phyloP scores from a whole-genome alignment of 495 filamentous ascomycete genomes.

The Neurospora sp. region DNA sequence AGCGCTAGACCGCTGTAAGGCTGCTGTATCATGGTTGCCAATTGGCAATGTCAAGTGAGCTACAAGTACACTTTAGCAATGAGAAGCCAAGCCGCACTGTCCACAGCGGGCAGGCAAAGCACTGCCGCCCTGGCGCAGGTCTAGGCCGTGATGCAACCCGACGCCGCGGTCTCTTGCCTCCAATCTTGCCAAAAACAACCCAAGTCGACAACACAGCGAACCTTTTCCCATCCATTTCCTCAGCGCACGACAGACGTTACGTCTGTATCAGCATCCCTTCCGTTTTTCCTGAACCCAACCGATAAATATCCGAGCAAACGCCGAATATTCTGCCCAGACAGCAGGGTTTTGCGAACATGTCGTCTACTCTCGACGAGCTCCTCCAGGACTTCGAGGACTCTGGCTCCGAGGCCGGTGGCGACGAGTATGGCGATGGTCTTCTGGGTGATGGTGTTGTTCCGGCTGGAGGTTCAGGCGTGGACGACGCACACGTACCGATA shows the following conservation, averaged over 20 bases:
- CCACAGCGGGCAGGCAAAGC: neutral
- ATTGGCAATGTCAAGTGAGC: neutral
- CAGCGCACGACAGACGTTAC: neutral
- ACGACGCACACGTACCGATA: constrained; percentile 30
- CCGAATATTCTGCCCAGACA: neutral
- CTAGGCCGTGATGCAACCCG: neutral
- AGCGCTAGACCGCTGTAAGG: neutral
- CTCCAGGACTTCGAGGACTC: constrained; percentile 84
- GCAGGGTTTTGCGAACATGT: constrained; percentile 39
- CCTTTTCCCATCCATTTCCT: neutral
- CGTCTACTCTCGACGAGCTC: constrained; percentile 71
- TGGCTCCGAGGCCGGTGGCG: constrained; percentile 48
- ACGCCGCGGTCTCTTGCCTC: neutral
- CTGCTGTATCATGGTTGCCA: neutral
- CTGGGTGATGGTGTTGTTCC: constrained; percentile 16
- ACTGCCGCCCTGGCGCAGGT: neutral
- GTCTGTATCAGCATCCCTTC: neutral
- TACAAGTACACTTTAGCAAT: neutral
- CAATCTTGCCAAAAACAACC: neutral
- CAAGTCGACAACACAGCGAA: neutral
- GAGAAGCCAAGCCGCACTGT: neutral
- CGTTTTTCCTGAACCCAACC: neutral
- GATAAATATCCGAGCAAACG: neutral
- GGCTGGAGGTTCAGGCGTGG: constrained; percentile 3
- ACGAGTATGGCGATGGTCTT: constrained; percentile 38